phyloP scores from a whole-genome alignment of 805 yeast genomes.

The Nakazawaea molendinolei region DNA sequence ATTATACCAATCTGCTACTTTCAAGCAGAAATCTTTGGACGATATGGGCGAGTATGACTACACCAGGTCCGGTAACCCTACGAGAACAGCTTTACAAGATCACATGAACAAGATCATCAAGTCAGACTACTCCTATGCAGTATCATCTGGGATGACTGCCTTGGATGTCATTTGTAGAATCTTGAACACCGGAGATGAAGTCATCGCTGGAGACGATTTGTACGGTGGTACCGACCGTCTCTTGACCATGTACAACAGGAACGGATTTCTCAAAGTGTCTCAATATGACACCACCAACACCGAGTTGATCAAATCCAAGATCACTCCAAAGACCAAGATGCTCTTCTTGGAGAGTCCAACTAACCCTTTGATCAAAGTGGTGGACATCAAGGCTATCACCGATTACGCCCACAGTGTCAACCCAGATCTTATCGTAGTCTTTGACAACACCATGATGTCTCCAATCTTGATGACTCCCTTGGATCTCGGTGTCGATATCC shows the following conservation, averaged over 20 bases:
- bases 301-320: slow-evolving; percentile 48
- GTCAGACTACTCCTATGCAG: slow-evolving; percentile 74
- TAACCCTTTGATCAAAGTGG: slow-evolving; percentile 84
- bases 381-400: slow-evolving; percentile 67
- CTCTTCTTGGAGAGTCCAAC: slow-evolving; percentile 89
- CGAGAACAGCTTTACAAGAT: slow-evolving; percentile 72
- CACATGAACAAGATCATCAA: slow-evolving; percentile 75
- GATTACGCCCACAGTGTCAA: slow-evolving; percentile 57
- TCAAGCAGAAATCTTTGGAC: slow-evolving; percentile 67
- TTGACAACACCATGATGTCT: slow-evolving; percentile 96
- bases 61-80: slow-evolving; percentile 92
- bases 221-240: slow-evolving; percentile 93
- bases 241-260: slow-evolving; percentile 60
- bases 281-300: slow-evolving; percentile 81
- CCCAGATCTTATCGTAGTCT: slow-evolving; percentile 69
- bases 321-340: slow-evolving; percentile 58
- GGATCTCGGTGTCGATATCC: slow-evolving; percentile 83
- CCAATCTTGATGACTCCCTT: slow-evolving; percentile 82
- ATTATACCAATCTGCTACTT: slow-evolving; percentile 89
- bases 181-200: slow-evolving; percentile 78
- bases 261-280: slow-evolving; percentile 56
- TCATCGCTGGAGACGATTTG: slow-evolving; percentile 89
- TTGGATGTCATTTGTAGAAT: slow-evolving; percentile 77
- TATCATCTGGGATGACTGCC: slow-evolving; percentile 90
- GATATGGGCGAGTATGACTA: slow-evolving; percentile 81